Base-by-base conservation (phyloP, 768 basidiomycete species). In the Podaxis carcinomalis region DNA sequence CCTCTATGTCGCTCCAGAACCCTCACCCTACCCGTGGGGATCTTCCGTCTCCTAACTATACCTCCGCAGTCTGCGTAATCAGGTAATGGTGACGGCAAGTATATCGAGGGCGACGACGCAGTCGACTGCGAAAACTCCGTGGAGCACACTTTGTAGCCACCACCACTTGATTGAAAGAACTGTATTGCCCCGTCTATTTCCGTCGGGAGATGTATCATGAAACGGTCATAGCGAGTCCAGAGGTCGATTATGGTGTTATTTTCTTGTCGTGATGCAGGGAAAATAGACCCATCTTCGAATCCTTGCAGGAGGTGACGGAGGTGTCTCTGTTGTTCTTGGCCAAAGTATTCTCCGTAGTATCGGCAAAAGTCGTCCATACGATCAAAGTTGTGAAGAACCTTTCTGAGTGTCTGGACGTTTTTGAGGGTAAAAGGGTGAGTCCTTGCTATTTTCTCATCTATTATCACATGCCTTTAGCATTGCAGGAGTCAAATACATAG, bases 311-410 rank as follows among this genome's bases (percentile, higher is more conserved):
- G 57, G 6, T 36, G 21, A 16, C 25, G 32, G 9, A 58, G 57
- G 32, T 58, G 57, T 21, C 49, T 47, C 16, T 23, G 51, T 39
- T 58, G 57, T 3, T 36, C 32, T 2, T 27, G 49, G 21, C 57
- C 57, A 21, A 58, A 58, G n/a, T 58, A 58, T 27, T 58, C 23
- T 11, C 51, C 57, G 9, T 51, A 58, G 21, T 49, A 50, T 40
- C 49, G 44, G 13, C 57, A 58, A 9, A 58, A 58, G 1, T 36
- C 13, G 4, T 58, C 49, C 47, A 50, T 49, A n/a, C 50, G 32
- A 19, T 51, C 11, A 5, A 58, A 39, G 21, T 50, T 50, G 21
- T 25, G 23, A 14, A 58, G 47, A 16, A 51, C 28, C 11, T n/a
- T 28, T 11, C 39, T 37, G 19, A 58, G 57, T 10, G 49, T 58